A percentile compares a stretch with the other conserved stretches of the same genome.
Conservation (phyloP, 495 filamentous ascomycete species). For the Penicillium lagena region DNA sequence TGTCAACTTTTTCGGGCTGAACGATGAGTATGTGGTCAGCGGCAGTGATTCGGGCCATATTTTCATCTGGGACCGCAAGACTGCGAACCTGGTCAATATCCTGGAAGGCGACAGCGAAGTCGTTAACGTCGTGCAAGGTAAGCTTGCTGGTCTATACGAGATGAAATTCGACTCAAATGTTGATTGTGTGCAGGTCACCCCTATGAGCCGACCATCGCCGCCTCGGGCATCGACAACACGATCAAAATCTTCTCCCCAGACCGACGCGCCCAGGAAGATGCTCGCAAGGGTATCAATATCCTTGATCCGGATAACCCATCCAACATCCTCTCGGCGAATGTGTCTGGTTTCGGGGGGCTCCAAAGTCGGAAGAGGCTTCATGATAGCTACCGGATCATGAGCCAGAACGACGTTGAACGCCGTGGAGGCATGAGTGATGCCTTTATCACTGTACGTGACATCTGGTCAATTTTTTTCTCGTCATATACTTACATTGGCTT, state of each 20-base stretch:
- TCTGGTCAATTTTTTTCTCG: conserved; percentile 4
- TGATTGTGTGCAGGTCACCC: conserved; percentile 49
- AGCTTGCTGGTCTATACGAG: background rate
- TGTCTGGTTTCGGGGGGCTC: conserved; percentile 33
- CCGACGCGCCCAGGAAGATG: conserved; percentile 49
- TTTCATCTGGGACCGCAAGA: conserved; percentile 68
- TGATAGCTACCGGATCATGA: conserved; percentile 56
- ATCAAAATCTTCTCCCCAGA: conserved; percentile 73
- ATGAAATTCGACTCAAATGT: background rate
- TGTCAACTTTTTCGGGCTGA: conserved; percentile 63
- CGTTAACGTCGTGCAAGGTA: conserved; percentile 67
- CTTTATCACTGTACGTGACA: conserved; percentile 52
- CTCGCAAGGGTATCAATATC: conserved; percentile 50
- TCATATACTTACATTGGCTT: conserved; percentile 6
- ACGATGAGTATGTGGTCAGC: conserved; percentile 71
- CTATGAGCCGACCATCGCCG: conserved; percentile 64
- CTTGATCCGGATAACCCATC: conserved; percentile 33
- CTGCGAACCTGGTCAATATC: conserved; percentile 58
- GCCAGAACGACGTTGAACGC: conserved; percentile 58
- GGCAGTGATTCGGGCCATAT: conserved; percentile 64
- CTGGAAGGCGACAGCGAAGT: conserved; percentile 66
- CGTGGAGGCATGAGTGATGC: conserved; percentile 56
- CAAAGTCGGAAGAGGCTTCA: conserved; percentile 53
- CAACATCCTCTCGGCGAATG: conserved; percentile 20
- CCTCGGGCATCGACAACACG: conserved; percentile 67